Evolutionary conservation across 2,329 filamentous ascomycete genomes (phyloP).

Genomic region (Penicillium sp.): DNA sequence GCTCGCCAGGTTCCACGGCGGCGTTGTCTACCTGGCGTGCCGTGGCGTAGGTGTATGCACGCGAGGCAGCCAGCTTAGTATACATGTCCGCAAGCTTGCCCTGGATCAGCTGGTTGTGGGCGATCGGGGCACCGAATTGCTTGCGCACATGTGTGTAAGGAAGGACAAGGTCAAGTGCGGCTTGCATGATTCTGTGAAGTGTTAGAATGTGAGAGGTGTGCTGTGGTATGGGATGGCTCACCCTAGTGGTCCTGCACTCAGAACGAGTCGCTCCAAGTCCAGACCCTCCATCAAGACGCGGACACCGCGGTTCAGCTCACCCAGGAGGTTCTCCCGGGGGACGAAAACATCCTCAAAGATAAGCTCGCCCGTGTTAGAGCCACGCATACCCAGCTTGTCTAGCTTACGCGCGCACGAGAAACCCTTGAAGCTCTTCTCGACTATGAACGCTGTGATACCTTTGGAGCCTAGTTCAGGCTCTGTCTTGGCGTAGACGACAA

Average conservation of each 20-base stretch:
- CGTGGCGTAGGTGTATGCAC: slow-evolving; percentile 84
- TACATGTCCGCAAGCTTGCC: slow-evolving; percentile 97
- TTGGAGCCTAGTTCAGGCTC: slow-evolving; percentile 74
- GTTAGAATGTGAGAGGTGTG: slow-evolving; percentile 9
- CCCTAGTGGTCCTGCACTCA: slow-evolving; percentile 86
- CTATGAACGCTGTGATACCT: slow-evolving; percentile 92
- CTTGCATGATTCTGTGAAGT: slow-evolving; percentile 74
- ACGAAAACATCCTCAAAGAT: slow-evolving; percentile 91
- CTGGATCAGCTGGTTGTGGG: slow-evolving; percentile 89
- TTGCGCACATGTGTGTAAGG: slow-evolving; percentile 86
- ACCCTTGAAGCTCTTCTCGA: slow-evolving; percentile 66
- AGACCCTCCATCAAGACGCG: slow-evolving; percentile 93
- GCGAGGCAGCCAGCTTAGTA: slow-evolving; percentile 79
- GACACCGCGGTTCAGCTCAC: slow-evolving; percentile 75
- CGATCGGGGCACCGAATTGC: slow-evolving; percentile 84
- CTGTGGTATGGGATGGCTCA: slow-evolving; percentile 23
- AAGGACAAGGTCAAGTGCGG: slow-evolving; percentile 76
- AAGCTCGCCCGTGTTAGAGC: slow-evolving; percentile 92
- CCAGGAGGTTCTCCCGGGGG: slow-evolving; percentile 75
- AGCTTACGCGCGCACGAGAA: slow-evolving; percentile 88
- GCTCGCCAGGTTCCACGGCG: slow-evolving; percentile 40
- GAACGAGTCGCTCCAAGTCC: slow-evolving; percentile 87
- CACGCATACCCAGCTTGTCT: slow-evolving; percentile 97
- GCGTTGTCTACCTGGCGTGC: slow-evolving; percentile 76
- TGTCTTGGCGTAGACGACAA: slow-evolving; percentile 97